Evolutionary conservation across 129 eudicot species (phyloP), one percentile per base, ranked within the genome.

Genomic region (Kitagawia praeruptora): DNA sequence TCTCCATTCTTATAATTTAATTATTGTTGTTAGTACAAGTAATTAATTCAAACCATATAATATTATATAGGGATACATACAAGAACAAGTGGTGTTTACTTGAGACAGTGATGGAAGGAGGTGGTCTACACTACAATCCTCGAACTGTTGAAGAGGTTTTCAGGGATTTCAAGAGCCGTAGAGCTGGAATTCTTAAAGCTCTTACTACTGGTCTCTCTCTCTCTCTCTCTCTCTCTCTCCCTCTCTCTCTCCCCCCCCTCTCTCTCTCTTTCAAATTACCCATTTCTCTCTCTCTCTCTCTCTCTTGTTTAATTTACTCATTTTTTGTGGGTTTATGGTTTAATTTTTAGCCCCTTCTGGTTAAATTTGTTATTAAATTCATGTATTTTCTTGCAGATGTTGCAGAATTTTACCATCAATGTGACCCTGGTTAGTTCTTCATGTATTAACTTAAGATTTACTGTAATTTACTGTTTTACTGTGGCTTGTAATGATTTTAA

Each of bases 141-240:
- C 85, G 90, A 48, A 89, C 94, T 1, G 92, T 89, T 42, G 97
- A 92, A 81, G 97, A 89, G 75, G 94, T 92, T 75, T 89, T 92
- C 74, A 79, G 86, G 69, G 94, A 92, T 85, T 92, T 89, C 76
- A 89, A 87, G 81, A 89, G 90, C 51, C 86, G 97, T 15, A 81
- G 94, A 86, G 86, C 94, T 80, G 97, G 91, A 42, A 84, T 92
- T 67, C 54, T 92, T 77, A 92, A 87, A 82, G 97, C 97, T 25
- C 97, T 92, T 10, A 89, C 97, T 18, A 75, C 83, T 47, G 96
- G 96, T 91, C 72, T 77, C 28, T 7, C 45, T 42, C 45, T 42
- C 45, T 42, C 45, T 42, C 45, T 42, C 45, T 42, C 45, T 42
- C 45, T 42, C 45, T 42, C 45, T 7, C 45, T 7, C 45, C 7